Conservation (phyloP, 345 rosid genomes). For the Eucalyptus marginata region DNA sequence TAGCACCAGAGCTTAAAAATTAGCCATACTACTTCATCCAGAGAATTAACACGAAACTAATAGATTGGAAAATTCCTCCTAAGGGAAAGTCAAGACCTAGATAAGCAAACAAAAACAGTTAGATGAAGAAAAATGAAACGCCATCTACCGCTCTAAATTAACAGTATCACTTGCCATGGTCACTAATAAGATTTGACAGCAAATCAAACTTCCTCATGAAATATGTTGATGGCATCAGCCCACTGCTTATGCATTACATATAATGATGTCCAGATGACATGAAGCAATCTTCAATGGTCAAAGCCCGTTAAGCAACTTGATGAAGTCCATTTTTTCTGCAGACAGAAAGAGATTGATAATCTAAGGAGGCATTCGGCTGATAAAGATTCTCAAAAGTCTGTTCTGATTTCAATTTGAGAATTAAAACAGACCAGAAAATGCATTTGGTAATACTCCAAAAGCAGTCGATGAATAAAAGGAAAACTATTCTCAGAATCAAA, state of each 20-base stretch:
- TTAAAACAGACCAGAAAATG: background rate
- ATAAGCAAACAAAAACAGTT: no score
- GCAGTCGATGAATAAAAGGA: no score
- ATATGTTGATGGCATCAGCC: conserved; percentile 67
- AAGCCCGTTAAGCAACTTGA: conserved; percentile 93
- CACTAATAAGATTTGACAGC: conserved; percentile 52
- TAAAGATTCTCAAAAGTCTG: background rate
- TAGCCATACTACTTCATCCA: conserved; percentile 72
- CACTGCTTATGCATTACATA: conserved; percentile 80
- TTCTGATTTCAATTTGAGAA: background rate
- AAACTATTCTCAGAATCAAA: no score
- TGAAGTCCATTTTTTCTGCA: conserved; percentile 84
- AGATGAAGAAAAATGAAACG: background rate
- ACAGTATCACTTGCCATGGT: conserved; percentile 45
- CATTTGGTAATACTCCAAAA: no score
- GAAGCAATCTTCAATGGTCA: conserved; percentile 76
- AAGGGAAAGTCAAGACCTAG: conserved; percentile 48
- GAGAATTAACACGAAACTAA: conserved; percentile 77
- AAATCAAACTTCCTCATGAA: conserved; percentile 71
- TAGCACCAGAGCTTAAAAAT: background rate
- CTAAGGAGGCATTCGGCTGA: background rate
- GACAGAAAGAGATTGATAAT: background rate
- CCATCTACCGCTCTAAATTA: background rate
- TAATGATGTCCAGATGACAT: conserved; percentile 61
- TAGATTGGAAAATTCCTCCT: conserved; percentile 90